phyloP scores from a whole-genome alignment of 345 rosid species.

The Raphanus raphanistrum region DNA sequence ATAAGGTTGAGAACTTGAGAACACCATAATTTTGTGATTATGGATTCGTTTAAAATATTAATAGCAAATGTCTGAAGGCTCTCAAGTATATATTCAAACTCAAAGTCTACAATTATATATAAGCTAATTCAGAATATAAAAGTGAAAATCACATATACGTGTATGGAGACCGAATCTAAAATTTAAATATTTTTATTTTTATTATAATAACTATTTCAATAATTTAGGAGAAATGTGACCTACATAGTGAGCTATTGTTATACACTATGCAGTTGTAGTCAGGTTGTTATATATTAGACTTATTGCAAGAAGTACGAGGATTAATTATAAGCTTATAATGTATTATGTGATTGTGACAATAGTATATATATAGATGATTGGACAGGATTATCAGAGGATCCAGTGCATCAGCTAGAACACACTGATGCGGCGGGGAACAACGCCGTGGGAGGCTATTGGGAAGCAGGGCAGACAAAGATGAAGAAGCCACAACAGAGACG shows the following conservation, averaged over 20 bases:
- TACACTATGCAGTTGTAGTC: background rate
- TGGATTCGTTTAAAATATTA: too few relatives aligned
- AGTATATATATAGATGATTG: constrained; percentile 22
- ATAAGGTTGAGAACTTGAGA: too few relatives aligned
- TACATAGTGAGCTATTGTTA: background rate
- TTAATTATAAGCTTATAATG: background rate
- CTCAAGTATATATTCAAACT: background rate
- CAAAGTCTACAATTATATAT: background rate
- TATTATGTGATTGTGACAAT: constrained; percentile 14
- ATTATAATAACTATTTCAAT: too few relatives aligned
- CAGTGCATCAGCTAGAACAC: constrained; percentile 60
- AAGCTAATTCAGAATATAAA: too few relatives aligned
- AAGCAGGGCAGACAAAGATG: constrained; percentile 42
- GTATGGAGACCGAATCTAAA: too few relatives aligned
- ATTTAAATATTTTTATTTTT: too few relatives aligned
- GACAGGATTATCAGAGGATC: constrained; percentile 88
- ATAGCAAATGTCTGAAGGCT: background rate
- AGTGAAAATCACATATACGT: too few relatives aligned
- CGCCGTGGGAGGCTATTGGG: constrained; percentile 59
- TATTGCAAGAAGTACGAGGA: constrained; percentile 28
- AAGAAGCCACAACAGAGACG: constrained; percentile 45
- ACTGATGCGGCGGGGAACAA: constrained; percentile 63
- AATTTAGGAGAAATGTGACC: too few relatives aligned
- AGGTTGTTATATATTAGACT: background rate
- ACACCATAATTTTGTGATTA: too few relatives aligned